Conservation (phyloP, 1,139 yeast genomes). For the Yamadazyma buinensis region DNA sequence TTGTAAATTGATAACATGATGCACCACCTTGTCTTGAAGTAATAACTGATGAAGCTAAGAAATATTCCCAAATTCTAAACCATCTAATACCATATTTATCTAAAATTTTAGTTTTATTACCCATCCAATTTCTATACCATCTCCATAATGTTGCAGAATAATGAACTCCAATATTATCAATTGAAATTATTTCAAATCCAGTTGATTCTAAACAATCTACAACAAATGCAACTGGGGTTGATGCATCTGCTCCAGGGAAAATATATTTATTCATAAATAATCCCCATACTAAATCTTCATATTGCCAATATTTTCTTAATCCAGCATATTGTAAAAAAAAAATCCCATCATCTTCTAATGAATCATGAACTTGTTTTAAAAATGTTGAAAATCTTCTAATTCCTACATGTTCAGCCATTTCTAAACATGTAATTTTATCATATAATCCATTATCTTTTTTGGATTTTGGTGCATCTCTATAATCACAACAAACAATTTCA, state of each 20-base stretch:
- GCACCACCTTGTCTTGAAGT: constrained; percentile 93
- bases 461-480: constrained; percentile 86
- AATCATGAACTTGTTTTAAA: constrained; percentile 74
- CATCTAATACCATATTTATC: constrained; percentile 84
- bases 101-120: constrained; percentile 72
- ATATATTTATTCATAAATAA: constrained; percentile 93
- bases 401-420: constrained; percentile 97
- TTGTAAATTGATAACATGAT: constrained; percentile 84
- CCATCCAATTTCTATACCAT: constrained; percentile 95
- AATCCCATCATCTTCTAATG: constrained; percentile 88
- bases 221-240: constrained; percentile 87
- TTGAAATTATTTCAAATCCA: constrained; percentile 80
- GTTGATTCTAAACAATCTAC: constrained; percentile 72
- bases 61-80: constrained; percentile 94
- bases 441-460: constrained; percentile 56
- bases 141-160: constrained; percentile 90
- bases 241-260: constrained; percentile 98
- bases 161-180: constrained; percentile 90
- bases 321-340: constrained; percentile 91
- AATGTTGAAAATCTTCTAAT: constrained; percentile 77
- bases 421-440: constrained; percentile 86
- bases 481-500: constrained; percentile 76
- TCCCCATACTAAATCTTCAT: constrained; percentile 93
- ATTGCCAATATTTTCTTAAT: constrained; percentile 89
- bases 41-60: constrained; percentile 77